These are phyloP conservation scores for Pichia phayaonensis DNA, from an alignment of 805 yeast species.

Conservation along the genomic window DNA sequence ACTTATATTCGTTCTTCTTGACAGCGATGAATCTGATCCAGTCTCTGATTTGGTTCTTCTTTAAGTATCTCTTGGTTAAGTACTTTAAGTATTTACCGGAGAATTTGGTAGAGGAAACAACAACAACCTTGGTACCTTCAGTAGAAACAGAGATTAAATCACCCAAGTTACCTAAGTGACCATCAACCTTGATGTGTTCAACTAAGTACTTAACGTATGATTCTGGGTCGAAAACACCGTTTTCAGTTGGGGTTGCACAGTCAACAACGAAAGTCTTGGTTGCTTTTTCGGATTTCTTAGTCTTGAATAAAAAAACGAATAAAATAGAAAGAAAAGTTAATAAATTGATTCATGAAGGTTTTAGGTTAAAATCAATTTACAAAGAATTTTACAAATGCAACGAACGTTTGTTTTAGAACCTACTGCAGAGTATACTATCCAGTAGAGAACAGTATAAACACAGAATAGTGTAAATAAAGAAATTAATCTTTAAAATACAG, in stretches of 20 bases:
- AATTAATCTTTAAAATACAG: neutral
- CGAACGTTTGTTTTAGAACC: constrained; percentile 5
- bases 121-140: constrained; percentile 85
- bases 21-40: constrained; percentile 98
- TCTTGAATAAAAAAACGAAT: constrained; percentile 35
- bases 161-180: constrained; percentile 94
- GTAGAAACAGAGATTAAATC: constrained; percentile 81
- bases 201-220: constrained; percentile 95
- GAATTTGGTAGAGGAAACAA: constrained; percentile 87
- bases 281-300: constrained; percentile 66
- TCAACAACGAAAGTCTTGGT: constrained; percentile 91
- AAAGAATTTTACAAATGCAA: constrained; percentile 6
- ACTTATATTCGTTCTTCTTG: constrained; percentile 91
- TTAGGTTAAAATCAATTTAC: neutral
- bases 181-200: constrained; percentile 99
- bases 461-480: constrained; percentile 17
- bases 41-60: constrained; percentile 99
- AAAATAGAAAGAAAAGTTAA: constrained; percentile 5
- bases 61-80: constrained; percentile 99
- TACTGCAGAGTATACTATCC: constrained; percentile 5
- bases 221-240: constrained; percentile 96
- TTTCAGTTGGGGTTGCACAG: constrained; percentile 94
- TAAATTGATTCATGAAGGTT: neutral
- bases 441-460: neutral
- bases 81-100: constrained; percentile 99